Base-by-base conservation (phyloP, 2,329 filamentous ascomycete genomes). In the Monilinia fructigena region DNA sequence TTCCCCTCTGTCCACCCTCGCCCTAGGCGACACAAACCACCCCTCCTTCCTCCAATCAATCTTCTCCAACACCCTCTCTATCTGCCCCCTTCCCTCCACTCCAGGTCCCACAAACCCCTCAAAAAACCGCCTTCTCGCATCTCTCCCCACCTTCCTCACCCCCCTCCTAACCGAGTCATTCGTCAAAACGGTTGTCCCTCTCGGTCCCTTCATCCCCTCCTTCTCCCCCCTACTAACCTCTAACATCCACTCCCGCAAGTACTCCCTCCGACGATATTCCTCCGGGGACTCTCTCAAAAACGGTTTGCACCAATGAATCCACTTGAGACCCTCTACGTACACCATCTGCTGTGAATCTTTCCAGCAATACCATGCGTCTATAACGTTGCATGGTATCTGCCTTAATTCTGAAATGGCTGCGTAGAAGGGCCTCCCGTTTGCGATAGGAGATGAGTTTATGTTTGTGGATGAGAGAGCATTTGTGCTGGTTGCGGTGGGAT, bases 21-120 rank as follows among this genome's bases (percentile, higher is more conserved):
- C 59, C 31, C 16, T 62, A 12, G 47, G 47, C n/a, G 10, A n/a
- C 23, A 40, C 45, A 40, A 62, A 62, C 59, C 59, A 62, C 8
- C 59, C 59, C 23, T 62, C 59, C 31, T 31, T 62, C n/a, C 48
- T 53, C 59, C 59, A 53, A 62, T 42, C 59, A 38, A 53, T 45
- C 26, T 50, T 53, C 23, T 62, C 47, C 31, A 52, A 8, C 2
- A 62, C 23, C 16, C 47, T 62, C 47, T 52, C 23, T 6, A 52
- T 31, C 12, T 58, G 35, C 16, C 23, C 26, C 23, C 8, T 47
- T 8, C 40, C 42, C 10, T 26, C 31, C 8, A 47, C 20, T 10
- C 14, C 55, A 16, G 42, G 38, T 26, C 28, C n/a, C 8, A 53
- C 59, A 28, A 52, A 53, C 0, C 26, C 47, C 47, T 62, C 59